Base-by-base conservation (phyloP, 2,329 filamentous ascomycete genomes). In the Penicillium sp. region DNA sequence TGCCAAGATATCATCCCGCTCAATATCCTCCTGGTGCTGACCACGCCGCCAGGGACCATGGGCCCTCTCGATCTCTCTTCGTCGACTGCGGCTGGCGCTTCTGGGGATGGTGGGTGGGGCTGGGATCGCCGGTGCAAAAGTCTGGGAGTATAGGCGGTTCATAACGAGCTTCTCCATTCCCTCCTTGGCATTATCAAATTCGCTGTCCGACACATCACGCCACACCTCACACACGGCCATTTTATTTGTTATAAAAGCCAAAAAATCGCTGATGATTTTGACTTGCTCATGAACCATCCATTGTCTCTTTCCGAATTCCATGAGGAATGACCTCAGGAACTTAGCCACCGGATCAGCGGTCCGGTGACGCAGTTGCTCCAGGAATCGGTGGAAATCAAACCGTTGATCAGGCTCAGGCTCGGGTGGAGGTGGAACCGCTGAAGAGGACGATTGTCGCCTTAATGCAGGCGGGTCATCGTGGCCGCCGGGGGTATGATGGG, bases 241-340 rank as follows among this genome's bases (percentile, higher is more conserved):
- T 77, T 97, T 97, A 75, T 96, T 96, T 47, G 90, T 89, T 58
- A 99, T 99, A 66, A 99, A 99, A 37, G 91, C 86, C 41, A 99
- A 78, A 62, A 99, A 99, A 70, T 99, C 95, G 60, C 90, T 86
- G 55, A 99, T 96, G 56, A 99, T 97, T 75, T 99, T 99, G 69
- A 97, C 94, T 72, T 99, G 94, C 75, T 99, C 94, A 69, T 99
- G 94, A 6, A 97, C 94, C 90, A 96, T 96, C 94, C 94, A 99
- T 73, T 97, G 94, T 62, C 92, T 90, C 77, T 97, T 99, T 29
- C 86, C 90, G 73, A 99, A 99, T 71, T 99, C 95, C 42, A 85
- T 86, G 24, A 99, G 77, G 65, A 99, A 99, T 0, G 94, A 97
- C 59, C 95, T 90, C 39, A 99, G 80, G 67, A 97, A 99, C 58